Evolutionary conservation across 2,329 filamentous ascomycete genomes (phyloP).

Genomic region (Penicillium sp.): DNA sequence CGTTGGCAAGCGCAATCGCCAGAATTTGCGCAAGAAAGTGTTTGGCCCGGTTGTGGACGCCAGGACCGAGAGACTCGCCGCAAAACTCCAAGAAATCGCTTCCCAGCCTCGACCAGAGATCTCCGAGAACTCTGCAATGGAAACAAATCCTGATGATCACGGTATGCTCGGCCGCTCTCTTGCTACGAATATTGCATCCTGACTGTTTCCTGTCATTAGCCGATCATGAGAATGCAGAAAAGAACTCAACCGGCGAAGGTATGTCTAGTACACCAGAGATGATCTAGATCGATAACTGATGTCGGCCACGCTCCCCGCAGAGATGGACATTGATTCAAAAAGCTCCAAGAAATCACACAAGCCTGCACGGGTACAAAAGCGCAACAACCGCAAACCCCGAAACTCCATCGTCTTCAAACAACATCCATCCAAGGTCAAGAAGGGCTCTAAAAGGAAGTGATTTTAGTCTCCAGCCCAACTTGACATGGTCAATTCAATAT

Average conservation of each 20-base stretch:
- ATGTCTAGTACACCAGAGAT: constrained; percentile 2
- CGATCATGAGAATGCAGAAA: constrained; percentile 15
- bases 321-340: constrained; percentile 39
- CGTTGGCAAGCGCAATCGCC: constrained; percentile 74
- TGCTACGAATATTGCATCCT: neutral
- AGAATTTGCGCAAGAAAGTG: constrained; percentile 69
- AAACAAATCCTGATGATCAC: constrained; percentile 18
- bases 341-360: constrained; percentile 24
- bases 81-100: constrained; percentile 76
- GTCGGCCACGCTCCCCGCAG: constrained; percentile 15
- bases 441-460: constrained; percentile 32
- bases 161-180: constrained; percentile 20
- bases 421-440: constrained; percentile 30
- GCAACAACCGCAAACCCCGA: constrained; percentile 29
- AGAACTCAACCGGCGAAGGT: constrained; percentile 22
- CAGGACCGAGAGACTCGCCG: constrained; percentile 73
- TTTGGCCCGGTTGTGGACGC: constrained; percentile 78
- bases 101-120: constrained; percentile 63
- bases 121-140: constrained; percentile 41
- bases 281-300: neutral
- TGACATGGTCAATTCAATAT: too few species aligned
- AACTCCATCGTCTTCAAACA: constrained; percentile 38
- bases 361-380: constrained; percentile 38
- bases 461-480: too few species aligned
- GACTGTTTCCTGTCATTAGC: constrained; percentile 13